phyloP scores from a whole-genome alignment of 768 basidiomycete species.

The Tulasnella sp. region DNA sequence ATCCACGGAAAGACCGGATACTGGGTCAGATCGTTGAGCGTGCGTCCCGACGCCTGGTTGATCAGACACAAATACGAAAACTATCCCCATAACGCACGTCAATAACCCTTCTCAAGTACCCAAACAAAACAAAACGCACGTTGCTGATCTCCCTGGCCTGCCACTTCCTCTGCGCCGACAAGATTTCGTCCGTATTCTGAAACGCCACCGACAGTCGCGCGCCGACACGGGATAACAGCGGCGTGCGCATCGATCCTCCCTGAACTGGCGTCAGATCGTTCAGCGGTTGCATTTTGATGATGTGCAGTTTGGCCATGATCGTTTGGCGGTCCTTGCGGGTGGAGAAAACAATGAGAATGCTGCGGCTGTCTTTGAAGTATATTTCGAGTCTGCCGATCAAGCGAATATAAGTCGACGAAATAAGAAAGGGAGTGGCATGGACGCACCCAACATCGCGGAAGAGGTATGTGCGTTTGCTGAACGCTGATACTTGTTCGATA shows the following conservation, averaged over 20 bases:
- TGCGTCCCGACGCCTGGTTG: slow-evolving; percentile 85
- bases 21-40: slow-evolving; percentile 88
- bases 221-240: neutral
- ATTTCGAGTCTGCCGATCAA: slow-evolving; percentile 73
- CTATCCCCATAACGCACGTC: slow-evolving; percentile 29
- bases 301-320: slow-evolving; percentile 23
- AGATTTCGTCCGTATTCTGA: slow-evolving; percentile 41
- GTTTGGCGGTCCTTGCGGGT: slow-evolving; percentile 47
- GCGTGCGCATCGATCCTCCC: neutral
- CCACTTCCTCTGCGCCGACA: slow-evolving; percentile 70
- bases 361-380: slow-evolving; percentile 86
- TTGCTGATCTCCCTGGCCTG: slow-evolving; percentile 86
- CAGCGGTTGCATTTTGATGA: neutral
- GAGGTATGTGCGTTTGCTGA: slow-evolving; percentile 70
- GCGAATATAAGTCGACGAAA: neutral
- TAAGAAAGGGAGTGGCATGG: neutral
- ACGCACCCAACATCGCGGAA: slow-evolving; percentile 86
- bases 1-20: slow-evolving; percentile 93
- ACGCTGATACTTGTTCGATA: slow-evolving; percentile 64
- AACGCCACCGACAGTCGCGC: neutral
- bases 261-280: neutral
- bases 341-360: slow-evolving; percentile 70
- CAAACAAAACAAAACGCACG: slow-evolving; percentile 32
- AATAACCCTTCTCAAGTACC: neutral
- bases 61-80: slow-evolving; percentile 81